Base-by-base conservation (phyloP, 2,329 filamentous ascomycete species). In the Fusarium multiceps region DNA sequence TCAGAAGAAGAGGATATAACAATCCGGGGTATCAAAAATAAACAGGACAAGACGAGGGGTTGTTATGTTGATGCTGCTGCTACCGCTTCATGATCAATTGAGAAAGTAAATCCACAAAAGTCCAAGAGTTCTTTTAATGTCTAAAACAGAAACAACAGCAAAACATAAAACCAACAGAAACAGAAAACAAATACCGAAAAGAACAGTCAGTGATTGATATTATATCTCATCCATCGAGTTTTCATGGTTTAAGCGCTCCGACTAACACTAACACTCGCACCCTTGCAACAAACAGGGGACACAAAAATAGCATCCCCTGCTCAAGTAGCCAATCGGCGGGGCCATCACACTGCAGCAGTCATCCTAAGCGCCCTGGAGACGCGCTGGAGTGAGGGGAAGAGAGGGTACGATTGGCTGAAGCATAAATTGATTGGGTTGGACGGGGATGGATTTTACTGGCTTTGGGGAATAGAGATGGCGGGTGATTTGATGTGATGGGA, bases 281-380 rank as follows among this genome's bases (percentile, higher is more conserved):
- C 23, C 43, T n/a, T 28, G 18, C 13, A 27, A 13, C 7, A n/a
- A 41, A 23, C 25, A 42, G 49, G 34, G 49, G 49, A 53, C 65
- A 53, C 49, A 59, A 71, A 73, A 73, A 73, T 73, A 73, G 71
- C 48, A 61, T 48, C 66, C 20, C 27, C 16, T n/a, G 20, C 0
- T 8, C 18, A 13, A 41, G 42, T 54, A 68, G 34, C 77, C 77
- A 79, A 79, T 79, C 59, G 74, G 50, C 30, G 61, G 41, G 32
- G 53, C 58, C 62, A 76, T 79, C 77, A 79, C 77, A 73, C 73
- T 78, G 77, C 77, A 77, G 62, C 48, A 63, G 32, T 25, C 48
- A 28, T 53, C 27, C 20, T 72, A 75, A 73, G 70, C 73, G 73
- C 73, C 47, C 30, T 45, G 30, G 54, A 71, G 54, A 59, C 71